Evolutionary conservation across 2,329 filamentous ascomycete species (phyloP).

Genomic region (Apiospora phragmitis): DNA sequence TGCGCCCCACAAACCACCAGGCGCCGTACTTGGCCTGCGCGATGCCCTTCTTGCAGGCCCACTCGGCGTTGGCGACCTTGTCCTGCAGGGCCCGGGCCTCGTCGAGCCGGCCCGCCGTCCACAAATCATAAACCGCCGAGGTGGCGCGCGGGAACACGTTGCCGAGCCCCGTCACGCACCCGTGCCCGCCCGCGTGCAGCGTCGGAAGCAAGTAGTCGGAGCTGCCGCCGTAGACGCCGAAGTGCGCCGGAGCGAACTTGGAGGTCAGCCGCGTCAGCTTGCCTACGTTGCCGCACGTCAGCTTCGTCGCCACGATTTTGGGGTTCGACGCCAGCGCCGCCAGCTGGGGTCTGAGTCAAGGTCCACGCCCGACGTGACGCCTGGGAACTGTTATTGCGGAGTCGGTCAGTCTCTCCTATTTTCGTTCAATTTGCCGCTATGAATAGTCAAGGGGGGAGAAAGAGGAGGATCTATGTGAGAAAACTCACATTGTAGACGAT

Average conservation of each 20-base stretch:
- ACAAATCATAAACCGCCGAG: slow-evolving; percentile 41
- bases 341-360: slow-evolving; percentile 27
- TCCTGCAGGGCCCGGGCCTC: slow-evolving; percentile 42
- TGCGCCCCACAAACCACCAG: slow-evolving; percentile 40
- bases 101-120: slow-evolving; percentile 36
- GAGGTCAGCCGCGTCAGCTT: slow-evolving; percentile 33
- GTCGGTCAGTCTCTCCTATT: neutral
- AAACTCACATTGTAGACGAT: slow-evolving; percentile 30
- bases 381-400: slow-evolving; percentile 26
- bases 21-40: slow-evolving; percentile 47
- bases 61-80: slow-evolving; percentile 46
- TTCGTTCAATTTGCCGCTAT: no score
- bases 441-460: slow-evolving; percentile 1
- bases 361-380: slow-evolving; percentile 33
- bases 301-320: slow-evolving; percentile 29
- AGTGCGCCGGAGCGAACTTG: slow-evolving; percentile 38
- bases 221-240: slow-evolving; percentile 44
- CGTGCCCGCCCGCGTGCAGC: slow-evolving; percentile 31
- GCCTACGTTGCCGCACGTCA: slow-evolving; percentile 30
- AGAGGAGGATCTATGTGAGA: no score
- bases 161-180: slow-evolving; percentile 32
- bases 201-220: slow-evolving; percentile 44
- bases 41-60: slow-evolving; percentile 51
- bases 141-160: slow-evolving; percentile 47
- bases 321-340: slow-evolving; percentile 25